Base-by-base conservation (phyloP, 169 alveolate species). In the Plasmodium malariae region DNA sequence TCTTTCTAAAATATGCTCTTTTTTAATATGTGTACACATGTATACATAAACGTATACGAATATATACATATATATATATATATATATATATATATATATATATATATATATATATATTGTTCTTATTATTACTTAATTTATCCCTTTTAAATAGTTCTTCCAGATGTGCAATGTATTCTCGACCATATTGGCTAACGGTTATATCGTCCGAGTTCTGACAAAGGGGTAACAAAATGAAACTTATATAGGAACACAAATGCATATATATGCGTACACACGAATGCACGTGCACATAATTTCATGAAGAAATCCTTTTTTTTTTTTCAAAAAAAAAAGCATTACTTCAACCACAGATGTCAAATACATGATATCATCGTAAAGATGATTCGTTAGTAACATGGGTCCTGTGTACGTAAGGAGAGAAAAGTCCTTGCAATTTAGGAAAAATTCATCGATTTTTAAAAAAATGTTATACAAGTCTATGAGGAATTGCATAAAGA, bases 311-410 rank as follows among this genome's bases (percentile, higher is more conserved):
- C 32, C 24, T 17, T 21, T 17, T 0, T 19, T 24, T 21, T 49
- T 26, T 34, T 19, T 7, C 37, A n/a, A 0, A 51, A 51, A 21
- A 21, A 11, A 3, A 40, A 21, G n/a, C 3, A 32, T 62, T 69
- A 80, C 89, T 59, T 80, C 74, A 65, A 80, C 89, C 21, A 80
- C 68, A 11, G 89, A 65, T 24, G 89, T 57, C 45, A 80, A 21
- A 49, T 80, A 80, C 12, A 80, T 55, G 48, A 80, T 54, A 17
- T 80, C 89, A 55, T 80, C 80, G 28, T 80, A 80, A 54, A 80
- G 78, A 57, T 65, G 40, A 57, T 80, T 80, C 14, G 89, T 80
- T 30, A 80, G 43, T 21, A 24, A 24, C 89, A 80, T 80, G 40
- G 89, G 89, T 14, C 89, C 89, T 9, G 34, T 40, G 40, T 80